These are phyloP conservation scores for Paramecium caudatum DNA, from an alignment of 73 alveolate species.

Conservation along the genomic window DNA sequence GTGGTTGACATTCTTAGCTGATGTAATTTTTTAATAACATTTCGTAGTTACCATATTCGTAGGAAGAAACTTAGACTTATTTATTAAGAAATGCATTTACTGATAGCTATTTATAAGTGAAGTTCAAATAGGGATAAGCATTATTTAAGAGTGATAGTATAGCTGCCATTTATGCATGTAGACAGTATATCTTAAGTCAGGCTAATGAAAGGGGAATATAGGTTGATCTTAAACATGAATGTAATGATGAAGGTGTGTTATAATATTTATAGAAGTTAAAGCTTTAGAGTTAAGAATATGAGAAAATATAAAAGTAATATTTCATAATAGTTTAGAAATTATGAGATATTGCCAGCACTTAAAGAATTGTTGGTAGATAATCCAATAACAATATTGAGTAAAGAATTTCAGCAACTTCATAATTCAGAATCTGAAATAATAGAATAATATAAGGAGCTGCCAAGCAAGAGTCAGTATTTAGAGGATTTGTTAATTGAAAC, in stretches of 20 bases:
- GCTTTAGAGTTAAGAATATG: neutral
- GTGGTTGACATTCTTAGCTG: slow-evolving; percentile 58
- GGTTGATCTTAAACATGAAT: slow-evolving; percentile 55
- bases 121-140: slow-evolving; percentile 56
- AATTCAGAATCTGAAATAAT: slow-evolving; percentile 7
- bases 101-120: slow-evolving; percentile 31
- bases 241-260: slow-evolving; percentile 25
- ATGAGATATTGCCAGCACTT: slow-evolving; percentile 59
- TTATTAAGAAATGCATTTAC: slow-evolving; percentile 26
- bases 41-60: slow-evolving; percentile 2
- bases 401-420: slow-evolving; percentile 9
- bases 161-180: slow-evolving; percentile 3
- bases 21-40: neutral
- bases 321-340: neutral
- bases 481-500: slow-evolving; percentile 41
- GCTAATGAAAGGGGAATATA: slow-evolving; percentile 53
- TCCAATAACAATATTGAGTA: neutral
- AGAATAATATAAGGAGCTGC: neutral
- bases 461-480: slow-evolving; percentile 10
- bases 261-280: slow-evolving; percentile 1
- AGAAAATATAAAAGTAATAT: neutral
- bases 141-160: slow-evolving; percentile 51
- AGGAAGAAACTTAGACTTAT: slow-evolving; percentile 33
- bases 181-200: neutral
- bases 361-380: slow-evolving; percentile 37